Base-by-base conservation (phyloP, 139 green algal genomes). In the Tetratostichococcus sp. region DNA sequence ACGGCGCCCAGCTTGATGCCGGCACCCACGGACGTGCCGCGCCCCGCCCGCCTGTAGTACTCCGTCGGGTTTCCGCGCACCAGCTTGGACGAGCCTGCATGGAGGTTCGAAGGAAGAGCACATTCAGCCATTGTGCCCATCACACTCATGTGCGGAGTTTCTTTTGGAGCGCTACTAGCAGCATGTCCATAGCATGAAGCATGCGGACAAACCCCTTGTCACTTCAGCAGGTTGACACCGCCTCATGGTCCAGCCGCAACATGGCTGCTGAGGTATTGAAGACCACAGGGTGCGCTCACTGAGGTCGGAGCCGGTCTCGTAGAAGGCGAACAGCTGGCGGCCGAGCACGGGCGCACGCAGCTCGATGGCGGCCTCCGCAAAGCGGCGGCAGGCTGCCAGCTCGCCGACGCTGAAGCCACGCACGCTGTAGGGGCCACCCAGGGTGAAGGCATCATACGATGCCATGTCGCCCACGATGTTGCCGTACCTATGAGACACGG, bases 371-470 rank as follows among this genome's bases (percentile, higher is more conserved):
- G 81, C 79, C 80, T 97, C 94, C 19, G 93, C 57, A 43, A 96
- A 97, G 50, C 87, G 77, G 19, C 92, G 78, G 75, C 79, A 85
- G 23, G 88, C 89, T 11, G 89, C 96, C 14, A 99, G 83, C 89
- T 99, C 96, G 25, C 96, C 96, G 23, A 96, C 81, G 67, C 80
- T 92, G 88, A 97, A 98, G 21, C 93, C 96, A 39, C 95, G 88
- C 35, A 82, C 92, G 23, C 84, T 93, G 86, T 97, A 93, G 28
- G 96, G 96, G 8, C 96, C 96, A 16, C 96, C 96, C 25, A 99
- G 87, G 21, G 92, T 82, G 81, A 97, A 97, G 43, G 90, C 87
- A 71, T 99, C 96, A 77, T 99, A 98, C 19, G 87, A 79, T 6
- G 93, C 87, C 66, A 98, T 83, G 81, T 98, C 93, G 22, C 96